Evolutionary conservation across 2,329 filamentous ascomycete genomes (phyloP).

Genomic region (Stachybotrys chlorohalonatus): DNA sequence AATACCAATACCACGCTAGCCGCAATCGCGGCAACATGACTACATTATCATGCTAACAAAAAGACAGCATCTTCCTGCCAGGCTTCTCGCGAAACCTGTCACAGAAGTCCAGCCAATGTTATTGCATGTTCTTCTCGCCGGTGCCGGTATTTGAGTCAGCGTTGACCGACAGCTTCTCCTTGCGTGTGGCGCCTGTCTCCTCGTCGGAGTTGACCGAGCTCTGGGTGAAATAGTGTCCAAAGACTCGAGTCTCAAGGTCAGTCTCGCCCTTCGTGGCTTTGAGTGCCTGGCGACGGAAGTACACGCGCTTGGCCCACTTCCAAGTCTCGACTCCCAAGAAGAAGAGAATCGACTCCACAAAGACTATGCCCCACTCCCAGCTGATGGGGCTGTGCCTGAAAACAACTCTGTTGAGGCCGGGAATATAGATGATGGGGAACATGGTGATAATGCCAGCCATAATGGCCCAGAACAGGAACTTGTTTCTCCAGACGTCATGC

Average conservation of each 20-base stretch:
- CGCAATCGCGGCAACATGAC: background rate
- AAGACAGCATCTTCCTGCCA: background rate
- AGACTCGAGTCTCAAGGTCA: background rate
- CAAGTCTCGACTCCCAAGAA: slow-evolving; percentile 48
- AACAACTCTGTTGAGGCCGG: slow-evolving; percentile 44
- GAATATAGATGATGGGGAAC: slow-evolving; percentile 46
- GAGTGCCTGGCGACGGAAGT: slow-evolving; percentile 20
- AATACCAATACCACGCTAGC: background rate
- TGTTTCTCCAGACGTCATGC: slow-evolving; percentile 57
- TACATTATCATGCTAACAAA: background rate
- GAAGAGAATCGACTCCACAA: slow-evolving; percentile 45
- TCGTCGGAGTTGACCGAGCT: background rate
- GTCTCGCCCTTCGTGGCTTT: slow-evolving; percentile 1
- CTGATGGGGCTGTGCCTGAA: slow-evolving; percentile 49
- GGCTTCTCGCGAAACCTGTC: background rate
- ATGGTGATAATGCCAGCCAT: slow-evolving; percentile 33
- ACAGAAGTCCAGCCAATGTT: background rate
- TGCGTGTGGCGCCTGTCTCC: background rate
- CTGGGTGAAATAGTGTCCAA: background rate
- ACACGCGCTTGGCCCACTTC: slow-evolving; percentile 48
- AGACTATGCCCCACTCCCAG: slow-evolving; percentile 54
- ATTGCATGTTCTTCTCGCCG: background rate
- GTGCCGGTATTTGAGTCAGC: background rate
- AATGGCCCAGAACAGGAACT: slow-evolving; percentile 59
- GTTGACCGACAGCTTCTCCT: background rate